Conservation (phyloP, 202 grass and related monocot species). For the Bolboschoenoplectus hybrid region DNA sequence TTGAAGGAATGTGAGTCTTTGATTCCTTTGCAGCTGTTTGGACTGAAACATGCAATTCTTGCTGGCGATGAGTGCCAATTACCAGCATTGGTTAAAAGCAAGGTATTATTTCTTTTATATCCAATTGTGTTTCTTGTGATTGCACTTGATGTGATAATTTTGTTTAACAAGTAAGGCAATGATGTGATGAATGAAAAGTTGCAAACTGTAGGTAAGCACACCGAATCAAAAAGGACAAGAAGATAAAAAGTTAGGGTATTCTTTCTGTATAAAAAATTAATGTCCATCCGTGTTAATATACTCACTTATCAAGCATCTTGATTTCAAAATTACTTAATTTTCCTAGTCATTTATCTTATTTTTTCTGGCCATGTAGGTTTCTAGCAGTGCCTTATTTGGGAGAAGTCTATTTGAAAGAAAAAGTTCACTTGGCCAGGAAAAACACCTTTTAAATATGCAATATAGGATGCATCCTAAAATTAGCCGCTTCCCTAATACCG, state of each 20-base stretch:
- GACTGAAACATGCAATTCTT: constrained; percentile 63
- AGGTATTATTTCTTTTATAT: constrained; percentile 40
- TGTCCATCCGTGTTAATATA: no score
- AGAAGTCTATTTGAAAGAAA: constrained; percentile 70
- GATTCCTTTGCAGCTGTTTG: constrained; percentile 50
- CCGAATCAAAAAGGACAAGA: background rate
- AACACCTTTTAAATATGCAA: constrained; percentile 70
- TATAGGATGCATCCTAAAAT: constrained; percentile 79
- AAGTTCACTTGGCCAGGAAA: constrained; percentile 51
- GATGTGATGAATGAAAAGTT: background rate
- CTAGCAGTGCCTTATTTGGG: constrained; percentile 46
- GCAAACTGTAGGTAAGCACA: no score
- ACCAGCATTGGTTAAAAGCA: constrained; percentile 73
- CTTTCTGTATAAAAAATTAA: no score
- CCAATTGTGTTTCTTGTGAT: background rate
- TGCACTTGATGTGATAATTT: background rate
- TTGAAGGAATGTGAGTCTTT: constrained; percentile 81
- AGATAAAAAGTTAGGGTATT: background rate
- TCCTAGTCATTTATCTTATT: background rate
- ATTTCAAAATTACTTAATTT: no score
- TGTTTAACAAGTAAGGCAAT: background rate
- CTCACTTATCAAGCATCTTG: no score
- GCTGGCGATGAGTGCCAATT: constrained; percentile 76
- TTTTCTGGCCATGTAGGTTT: constrained; percentile 42
- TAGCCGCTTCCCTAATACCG: constrained; percentile 64